Conservation (phyloP, 2,329 filamentous ascomycete species). For the Monosporascus sp. region DNA sequence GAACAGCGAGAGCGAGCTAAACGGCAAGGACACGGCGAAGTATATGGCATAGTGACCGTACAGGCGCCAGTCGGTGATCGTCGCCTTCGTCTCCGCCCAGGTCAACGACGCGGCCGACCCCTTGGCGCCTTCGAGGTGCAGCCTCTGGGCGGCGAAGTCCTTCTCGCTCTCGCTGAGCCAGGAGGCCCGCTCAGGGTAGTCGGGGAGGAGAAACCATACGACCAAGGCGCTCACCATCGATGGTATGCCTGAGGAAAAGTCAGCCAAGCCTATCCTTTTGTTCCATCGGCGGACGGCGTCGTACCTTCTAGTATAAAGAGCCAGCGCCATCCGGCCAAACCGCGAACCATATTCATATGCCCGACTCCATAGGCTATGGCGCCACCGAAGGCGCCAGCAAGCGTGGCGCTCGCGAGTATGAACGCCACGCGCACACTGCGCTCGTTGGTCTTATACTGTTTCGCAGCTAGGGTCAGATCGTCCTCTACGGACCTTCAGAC, state of each 20-base stretch:
- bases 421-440: constrained; percentile 67
- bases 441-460: constrained; percentile 60
- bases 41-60: constrained; percentile 61
- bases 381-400: constrained; percentile 72
- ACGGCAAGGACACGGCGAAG: constrained; percentile 30
- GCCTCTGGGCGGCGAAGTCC: constrained; percentile 42
- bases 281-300: neutral
- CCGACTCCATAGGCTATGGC: constrained; percentile 69
- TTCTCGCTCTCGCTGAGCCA: constrained; percentile 59
- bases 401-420: constrained; percentile 62
- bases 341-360: constrained; percentile 60
- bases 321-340: constrained; percentile 67
- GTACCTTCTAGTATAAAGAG: constrained; percentile 44
- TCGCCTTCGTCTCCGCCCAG: constrained; percentile 64
- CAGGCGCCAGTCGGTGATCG: constrained; percentile 59
- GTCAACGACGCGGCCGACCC: constrained; percentile 58
- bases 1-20: constrained; percentile 34
- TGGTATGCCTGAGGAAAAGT: constrained; percentile 19
- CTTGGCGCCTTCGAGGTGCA: constrained; percentile 44
- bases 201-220: constrained; percentile 58
- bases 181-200: constrained; percentile 59
- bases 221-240: constrained; percentile 49
- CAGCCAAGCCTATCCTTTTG: neutral
- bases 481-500: no score
- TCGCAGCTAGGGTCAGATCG: neutral